These are phyloP conservation scores for Talaromyces pinophilus DNA, from an alignment of 2,329 filamentous ascomycete genomes.

Conservation along the genomic window DNA sequence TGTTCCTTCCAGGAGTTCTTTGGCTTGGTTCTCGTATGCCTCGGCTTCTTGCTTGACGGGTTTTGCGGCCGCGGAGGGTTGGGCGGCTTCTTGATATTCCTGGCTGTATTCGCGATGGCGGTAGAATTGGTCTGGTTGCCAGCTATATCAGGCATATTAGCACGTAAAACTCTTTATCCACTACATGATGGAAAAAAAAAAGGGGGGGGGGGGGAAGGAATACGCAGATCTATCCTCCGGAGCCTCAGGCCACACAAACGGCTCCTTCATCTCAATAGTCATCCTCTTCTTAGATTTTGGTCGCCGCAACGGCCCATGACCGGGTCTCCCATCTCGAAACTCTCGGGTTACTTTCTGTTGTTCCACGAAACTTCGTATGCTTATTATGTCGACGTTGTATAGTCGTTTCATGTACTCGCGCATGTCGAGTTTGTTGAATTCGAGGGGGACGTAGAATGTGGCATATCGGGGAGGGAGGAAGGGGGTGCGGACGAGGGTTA, in stretches of 20 bases:
- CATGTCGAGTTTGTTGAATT: conserved; percentile 93
- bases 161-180: conserved; percentile 10
- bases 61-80: conserved; percentile 41
- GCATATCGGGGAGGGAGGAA: conserved; percentile 77
- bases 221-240: conserved; percentile 63
- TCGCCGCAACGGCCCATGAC: conserved; percentile 64
- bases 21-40: conserved; percentile 61
- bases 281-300: conserved; percentile 81
- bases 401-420: conserved; percentile 90
- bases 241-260: conserved; percentile 82
- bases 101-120: conserved; percentile 51
- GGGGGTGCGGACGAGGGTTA: conserved; percentile 75
- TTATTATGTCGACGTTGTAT: conserved; percentile 73
- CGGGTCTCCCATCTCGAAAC: conserved; percentile 38
- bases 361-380: conserved; percentile 78
- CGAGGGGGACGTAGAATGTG: conserved; percentile 85
- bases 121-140: conserved; percentile 64
- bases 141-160: conserved; percentile 42
- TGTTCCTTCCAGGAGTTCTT: conserved; percentile 61
- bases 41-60: conserved; percentile 47
- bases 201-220: conserved; percentile 25
- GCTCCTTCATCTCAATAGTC: conserved; percentile 84
- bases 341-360: conserved; percentile 61
- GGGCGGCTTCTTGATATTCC: conserved; percentile 42
- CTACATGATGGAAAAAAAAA: conserved; percentile 5